phyloP scores from a whole-genome alignment of 169 alveolate species.

The Neospora caninum region DNA sequence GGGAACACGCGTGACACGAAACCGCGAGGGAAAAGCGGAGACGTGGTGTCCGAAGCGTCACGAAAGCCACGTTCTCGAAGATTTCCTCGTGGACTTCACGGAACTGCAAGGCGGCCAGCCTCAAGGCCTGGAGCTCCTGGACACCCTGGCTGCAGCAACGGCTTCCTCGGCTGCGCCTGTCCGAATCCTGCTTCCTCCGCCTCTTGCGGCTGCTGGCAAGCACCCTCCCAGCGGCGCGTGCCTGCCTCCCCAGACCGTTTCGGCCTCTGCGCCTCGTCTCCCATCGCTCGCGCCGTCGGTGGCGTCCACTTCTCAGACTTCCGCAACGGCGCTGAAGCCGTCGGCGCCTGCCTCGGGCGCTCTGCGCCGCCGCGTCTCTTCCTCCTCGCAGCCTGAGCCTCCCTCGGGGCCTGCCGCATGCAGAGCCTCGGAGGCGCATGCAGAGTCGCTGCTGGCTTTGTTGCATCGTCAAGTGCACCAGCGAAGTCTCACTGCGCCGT shows the following conservation, averaged over 20 bases:
- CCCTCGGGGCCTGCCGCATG: no score
- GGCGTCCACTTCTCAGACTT: no score
- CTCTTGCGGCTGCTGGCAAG: neutral
- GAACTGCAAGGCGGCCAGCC: constrained; percentile 39
- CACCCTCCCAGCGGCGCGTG: neutral
- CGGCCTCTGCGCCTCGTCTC: no score
- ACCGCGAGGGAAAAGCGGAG: neutral
- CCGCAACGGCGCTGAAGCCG: no score
- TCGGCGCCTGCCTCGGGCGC: neutral
- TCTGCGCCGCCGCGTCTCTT: neutral
- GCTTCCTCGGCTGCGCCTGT: constrained; percentile 29
- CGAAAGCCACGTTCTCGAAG: neutral
- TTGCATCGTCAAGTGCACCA: neutral
- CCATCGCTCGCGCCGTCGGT: no score
- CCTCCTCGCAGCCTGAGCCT: no score
- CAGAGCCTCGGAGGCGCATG: no score
- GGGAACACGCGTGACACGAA: no score
- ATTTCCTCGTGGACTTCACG: constrained; percentile 12
- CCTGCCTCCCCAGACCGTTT: no score
- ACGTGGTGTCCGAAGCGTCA: neutral
- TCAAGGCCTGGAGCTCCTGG: constrained; percentile 24
- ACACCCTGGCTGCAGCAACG: constrained; percentile 8
- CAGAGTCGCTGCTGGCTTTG: neutral
- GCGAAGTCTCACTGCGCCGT: constrained; percentile 20
- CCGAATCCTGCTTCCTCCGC: neutral